These are phyloP conservation scores for Yarrowia phangngaensis DNA, from an alignment of 805 yeast genomes.

Conservation along the genomic window DNA sequence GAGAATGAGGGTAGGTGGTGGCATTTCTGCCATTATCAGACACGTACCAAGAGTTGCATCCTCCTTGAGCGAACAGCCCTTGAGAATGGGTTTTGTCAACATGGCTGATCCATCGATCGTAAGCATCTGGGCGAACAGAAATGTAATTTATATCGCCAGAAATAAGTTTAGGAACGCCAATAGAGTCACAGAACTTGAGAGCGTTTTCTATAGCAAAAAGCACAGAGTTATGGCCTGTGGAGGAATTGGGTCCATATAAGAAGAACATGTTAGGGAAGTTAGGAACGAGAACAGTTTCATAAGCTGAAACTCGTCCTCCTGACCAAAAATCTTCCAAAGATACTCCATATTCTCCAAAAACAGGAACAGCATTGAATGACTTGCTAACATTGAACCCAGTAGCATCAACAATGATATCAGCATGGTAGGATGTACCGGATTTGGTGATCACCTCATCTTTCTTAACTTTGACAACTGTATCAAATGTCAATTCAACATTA, in stretches of 20 bases:
- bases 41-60: constrained; percentile 31
- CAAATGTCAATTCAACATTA: constrained; percentile 27
- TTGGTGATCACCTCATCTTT: constrained; percentile 28
- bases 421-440: constrained; percentile 29
- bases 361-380: constrained; percentile 1
- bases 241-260: constrained; percentile 30
- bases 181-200: constrained; percentile 27
- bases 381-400: constrained; percentile 29
- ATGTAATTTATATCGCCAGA: constrained; percentile 25
- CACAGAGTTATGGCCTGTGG: constrained; percentile 31
- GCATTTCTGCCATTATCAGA: constrained; percentile 27
- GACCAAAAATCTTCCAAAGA: constrained; percentile 27
- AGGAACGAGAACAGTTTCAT: constrained; percentile 29
- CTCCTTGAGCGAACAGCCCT: constrained; percentile 28
- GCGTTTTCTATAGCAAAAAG: constrained; percentile 30
- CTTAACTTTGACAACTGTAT: constrained; percentile 26
- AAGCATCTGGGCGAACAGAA: constrained; percentile 29
- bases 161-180: constrained; percentile 27
- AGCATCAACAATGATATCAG: constrained; percentile 30
- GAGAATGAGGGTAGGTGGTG: constrained; percentile 30
- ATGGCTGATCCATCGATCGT: constrained; percentile 27
- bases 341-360: constrained; percentile 28
- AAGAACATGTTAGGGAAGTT: constrained; percentile 30
- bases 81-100: constrained; percentile 24
- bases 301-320: constrained; percentile 28